These are phyloP conservation scores for Anacardium occidentale DNA, from an alignment of 345 rosid species.

Conservation along the genomic window DNA sequence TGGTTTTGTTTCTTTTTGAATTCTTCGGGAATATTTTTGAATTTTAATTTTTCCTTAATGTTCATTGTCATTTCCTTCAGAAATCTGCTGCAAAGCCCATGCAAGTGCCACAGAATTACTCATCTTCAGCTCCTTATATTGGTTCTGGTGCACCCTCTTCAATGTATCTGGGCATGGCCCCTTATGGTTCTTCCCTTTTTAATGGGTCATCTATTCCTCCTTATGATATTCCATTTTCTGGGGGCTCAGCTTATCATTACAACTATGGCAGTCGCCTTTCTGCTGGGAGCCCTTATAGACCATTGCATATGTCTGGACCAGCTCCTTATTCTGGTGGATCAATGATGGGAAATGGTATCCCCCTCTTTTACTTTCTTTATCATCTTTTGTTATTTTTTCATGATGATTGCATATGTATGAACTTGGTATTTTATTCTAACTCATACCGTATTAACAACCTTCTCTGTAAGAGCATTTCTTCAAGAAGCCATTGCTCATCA, in stretches of 20 bases:
- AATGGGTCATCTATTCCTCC: constrained; percentile 84
- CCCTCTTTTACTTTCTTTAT: background rate
- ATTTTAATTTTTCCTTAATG: background rate
- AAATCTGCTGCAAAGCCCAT: constrained; percentile 77
- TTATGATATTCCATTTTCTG: constrained; percentile 80
- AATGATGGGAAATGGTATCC: constrained; percentile 76
- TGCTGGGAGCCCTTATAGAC: constrained; percentile 82
- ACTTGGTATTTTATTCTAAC: background rate
- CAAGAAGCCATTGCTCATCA: background rate
- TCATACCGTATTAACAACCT: background rate
- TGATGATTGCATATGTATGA: background rate
- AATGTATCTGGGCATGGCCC: constrained; percentile 81
- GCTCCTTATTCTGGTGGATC: constrained; percentile 85
- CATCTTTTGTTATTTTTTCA: background rate
- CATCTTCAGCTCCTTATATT: constrained; percentile 70
- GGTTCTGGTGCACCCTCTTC: constrained; percentile 81
- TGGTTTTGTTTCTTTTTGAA: too few relatives aligned
- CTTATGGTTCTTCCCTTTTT: constrained; percentile 84
- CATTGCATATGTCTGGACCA: constrained; percentile 77
- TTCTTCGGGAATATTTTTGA: background rate
- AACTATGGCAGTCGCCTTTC: constrained; percentile 69
- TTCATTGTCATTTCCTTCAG: constrained; percentile 32
- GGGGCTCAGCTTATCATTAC: constrained; percentile 91
- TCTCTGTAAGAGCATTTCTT: background rate
- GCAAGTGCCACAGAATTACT: constrained; percentile 61